Evolutionary conservation across 768 basidiomycete genomes (phyloP).

Genomic region (Podaxis pistillaris): DNA sequence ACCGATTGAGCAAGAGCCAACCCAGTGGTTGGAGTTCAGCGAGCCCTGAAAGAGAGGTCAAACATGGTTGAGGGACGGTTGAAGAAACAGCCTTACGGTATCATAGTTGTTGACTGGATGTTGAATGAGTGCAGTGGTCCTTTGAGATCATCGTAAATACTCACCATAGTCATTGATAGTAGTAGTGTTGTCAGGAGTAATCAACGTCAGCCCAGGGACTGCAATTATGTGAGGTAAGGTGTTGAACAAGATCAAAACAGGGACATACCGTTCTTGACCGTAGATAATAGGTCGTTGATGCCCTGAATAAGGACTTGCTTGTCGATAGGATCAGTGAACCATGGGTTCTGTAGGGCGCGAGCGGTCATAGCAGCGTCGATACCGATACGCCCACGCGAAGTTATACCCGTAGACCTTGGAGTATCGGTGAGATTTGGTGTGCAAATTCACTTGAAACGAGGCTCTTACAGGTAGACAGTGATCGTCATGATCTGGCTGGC

Average conservation of each 20-base stretch:
- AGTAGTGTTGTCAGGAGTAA: constrained; percentile 60
- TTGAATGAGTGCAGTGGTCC: not conserved
- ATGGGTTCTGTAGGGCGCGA: constrained; percentile 48
- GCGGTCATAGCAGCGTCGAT: constrained; percentile 52
- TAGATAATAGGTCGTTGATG: constrained; percentile 48
- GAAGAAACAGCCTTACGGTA: constrained; percentile 19
- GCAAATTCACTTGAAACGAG: not conserved
- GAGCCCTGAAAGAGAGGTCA: constrained; percentile 24
- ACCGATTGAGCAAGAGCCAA: constrained; percentile 30
- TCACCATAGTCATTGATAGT: constrained; percentile 41
- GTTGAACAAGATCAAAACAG: not conserved
- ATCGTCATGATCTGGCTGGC: constrained; percentile 58
- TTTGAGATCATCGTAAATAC: not conserved
- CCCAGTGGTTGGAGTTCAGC: constrained; percentile 66
- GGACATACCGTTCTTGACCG: constrained; percentile 12
- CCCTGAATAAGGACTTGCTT: constrained; percentile 50
- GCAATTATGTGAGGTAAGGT: not conserved
- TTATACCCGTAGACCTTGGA: constrained; percentile 52
- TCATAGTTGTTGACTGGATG: constrained; percentile 40
- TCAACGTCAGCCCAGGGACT: constrained; percentile 50
- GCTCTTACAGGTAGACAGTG: constrained; percentile 52
- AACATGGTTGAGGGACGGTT: not conserved
- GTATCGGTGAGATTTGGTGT: not conserved
- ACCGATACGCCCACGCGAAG: constrained; percentile 64
- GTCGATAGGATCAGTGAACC: constrained; percentile 59